Evolutionary conservation across 495 filamentous ascomycete species (phyloP).

Genomic region (Lepraria neglecta): DNA sequence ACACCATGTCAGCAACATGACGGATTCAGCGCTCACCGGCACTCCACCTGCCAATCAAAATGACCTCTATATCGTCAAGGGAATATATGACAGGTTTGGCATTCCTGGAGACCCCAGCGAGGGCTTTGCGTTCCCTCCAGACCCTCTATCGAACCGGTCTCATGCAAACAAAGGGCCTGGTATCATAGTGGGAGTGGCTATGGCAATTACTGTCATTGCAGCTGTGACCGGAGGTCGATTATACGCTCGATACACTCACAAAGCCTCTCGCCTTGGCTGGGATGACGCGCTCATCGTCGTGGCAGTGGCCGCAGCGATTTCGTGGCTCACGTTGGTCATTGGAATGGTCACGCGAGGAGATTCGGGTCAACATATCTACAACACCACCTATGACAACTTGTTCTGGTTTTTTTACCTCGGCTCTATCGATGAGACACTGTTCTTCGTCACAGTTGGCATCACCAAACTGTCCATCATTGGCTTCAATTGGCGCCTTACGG

Average conservation of each 20-base stretch:
- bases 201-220: neutral
- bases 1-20: neutral
- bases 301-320: neutral
- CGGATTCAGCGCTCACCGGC: neutral
- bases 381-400: neutral
- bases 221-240: constrained; percentile 1
- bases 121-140: neutral
- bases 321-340: neutral
- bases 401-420: neutral
- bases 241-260: neutral
- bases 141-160: neutral
- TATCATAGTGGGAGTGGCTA: neutral
- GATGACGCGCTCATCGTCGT: constrained; percentile 9
- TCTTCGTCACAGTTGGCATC: constrained; percentile 6
- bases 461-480: constrained; percentile 11
- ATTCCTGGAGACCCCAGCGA: neutral
- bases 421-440: neutral
- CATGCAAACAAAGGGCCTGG: neutral
- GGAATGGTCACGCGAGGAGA: constrained; percentile 3
- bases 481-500: constrained; percentile 5
- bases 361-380: constrained; percentile 1
- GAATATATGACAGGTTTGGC: neutral
- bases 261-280: neutral
- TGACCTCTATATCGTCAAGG: neutral
- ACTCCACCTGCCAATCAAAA: constrained; percentile 3